These are phyloP conservation scores for Botrytis fragariae DNA, from an alignment of 2,329 filamentous ascomycete genomes.

Conservation along the genomic window DNA sequence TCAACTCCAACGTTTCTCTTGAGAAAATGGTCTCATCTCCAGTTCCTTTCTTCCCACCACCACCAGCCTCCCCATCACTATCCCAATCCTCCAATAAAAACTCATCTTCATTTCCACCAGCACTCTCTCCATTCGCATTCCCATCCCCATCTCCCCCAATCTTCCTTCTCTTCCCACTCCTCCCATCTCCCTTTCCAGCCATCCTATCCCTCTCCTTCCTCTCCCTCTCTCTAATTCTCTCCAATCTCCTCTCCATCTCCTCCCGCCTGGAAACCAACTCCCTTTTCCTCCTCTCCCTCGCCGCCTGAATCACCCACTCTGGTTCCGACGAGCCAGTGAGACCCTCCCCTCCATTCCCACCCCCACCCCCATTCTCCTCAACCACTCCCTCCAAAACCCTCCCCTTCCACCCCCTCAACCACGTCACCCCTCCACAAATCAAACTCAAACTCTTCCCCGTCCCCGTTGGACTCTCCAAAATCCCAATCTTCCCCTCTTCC, in stretches of 20 bases:
- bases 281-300: constrained; percentile 53
- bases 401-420: constrained; percentile 65
- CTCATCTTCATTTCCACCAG: constrained; percentile 50
- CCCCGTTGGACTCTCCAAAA: constrained; percentile 73
- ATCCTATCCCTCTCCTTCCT: constrained; percentile 50
- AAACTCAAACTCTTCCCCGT: constrained; percentile 70
- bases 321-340: constrained; percentile 55
- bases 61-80: constrained; percentile 54
- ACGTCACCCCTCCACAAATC: constrained; percentile 69
- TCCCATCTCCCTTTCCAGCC: constrained; percentile 43
- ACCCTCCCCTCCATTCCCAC: not conserved
- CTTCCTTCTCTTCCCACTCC: constrained; percentile 47
- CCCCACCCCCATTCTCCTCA: constrained; percentile 43
- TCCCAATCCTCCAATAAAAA: constrained; percentile 69
- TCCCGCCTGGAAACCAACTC: constrained; percentile 54
- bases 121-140: constrained; percentile 36
- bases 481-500: constrained; percentile 63
- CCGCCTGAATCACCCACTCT: constrained; percentile 67
- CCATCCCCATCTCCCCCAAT: constrained; percentile 23
- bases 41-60: constrained; percentile 28
- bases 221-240: constrained; percentile 56
- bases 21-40: constrained; percentile 50
- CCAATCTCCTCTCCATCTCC: constrained; percentile 59
- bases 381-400: constrained; percentile 39
- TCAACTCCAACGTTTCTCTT: constrained; percentile 58